Conservation (phyloP, 225 moss, liverwort and hornwort genomes). For the Neckera pumila region DNA sequence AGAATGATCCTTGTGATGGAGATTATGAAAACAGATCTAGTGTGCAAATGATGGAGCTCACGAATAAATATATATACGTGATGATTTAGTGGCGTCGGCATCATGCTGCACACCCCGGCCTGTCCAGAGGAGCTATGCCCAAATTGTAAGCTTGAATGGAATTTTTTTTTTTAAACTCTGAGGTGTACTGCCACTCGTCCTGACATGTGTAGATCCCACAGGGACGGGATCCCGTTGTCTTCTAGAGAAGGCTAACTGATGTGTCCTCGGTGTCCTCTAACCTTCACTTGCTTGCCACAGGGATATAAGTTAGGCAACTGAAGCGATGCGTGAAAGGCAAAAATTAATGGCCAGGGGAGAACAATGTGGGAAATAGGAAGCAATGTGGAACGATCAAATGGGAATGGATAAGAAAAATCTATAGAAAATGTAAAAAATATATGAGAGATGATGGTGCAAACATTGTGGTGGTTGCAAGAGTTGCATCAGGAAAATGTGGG, state of each 20-base stretch:
- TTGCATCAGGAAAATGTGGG: background rate
- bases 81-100: background rate
- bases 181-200: background rate
- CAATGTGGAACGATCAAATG: background rate
- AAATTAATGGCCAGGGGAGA: background rate
- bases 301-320: background rate
- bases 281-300: background rate
- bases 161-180: too few relatives aligned
- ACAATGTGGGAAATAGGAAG: background rate
- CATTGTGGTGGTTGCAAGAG: background rate
- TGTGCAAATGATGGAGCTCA: background rate
- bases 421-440: background rate
- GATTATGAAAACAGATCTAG: background rate
- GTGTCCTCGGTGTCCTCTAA: background rate
- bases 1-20: background rate
- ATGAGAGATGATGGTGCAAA: background rate
- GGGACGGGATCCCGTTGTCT: slow-evolving; percentile 19
- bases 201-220: slow-evolving; percentile 31
- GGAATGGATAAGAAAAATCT: rapidly evolving
- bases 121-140: background rate
- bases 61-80: background rate
- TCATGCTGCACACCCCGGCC: background rate
- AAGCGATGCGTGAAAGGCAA: background rate
- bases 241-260: slow-evolving; percentile 17
- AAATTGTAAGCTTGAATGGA: background rate